phyloP scores from a whole-genome alignment of 176 grass and related monocot genomes.

The Carex parvula region DNA sequence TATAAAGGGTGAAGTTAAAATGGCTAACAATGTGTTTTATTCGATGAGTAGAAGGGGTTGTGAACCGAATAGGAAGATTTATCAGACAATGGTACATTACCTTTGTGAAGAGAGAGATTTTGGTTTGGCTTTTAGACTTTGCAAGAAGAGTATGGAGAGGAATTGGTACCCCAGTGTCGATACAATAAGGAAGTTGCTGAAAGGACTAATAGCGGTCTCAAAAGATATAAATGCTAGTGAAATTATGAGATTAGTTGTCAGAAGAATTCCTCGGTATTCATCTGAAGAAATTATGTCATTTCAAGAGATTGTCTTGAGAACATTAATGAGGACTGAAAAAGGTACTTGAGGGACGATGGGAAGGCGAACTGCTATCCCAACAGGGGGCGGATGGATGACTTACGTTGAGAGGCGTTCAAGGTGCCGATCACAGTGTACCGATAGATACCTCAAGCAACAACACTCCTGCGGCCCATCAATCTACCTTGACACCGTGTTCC shows the following conservation, averaged over 20 bases:
- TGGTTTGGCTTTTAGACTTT: slow-evolving; percentile 65
- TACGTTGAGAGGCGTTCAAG: too few species aligned
- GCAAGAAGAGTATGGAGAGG: slow-evolving; percentile 77
- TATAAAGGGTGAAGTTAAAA: slow-evolving; percentile 66
- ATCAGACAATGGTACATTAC: slow-evolving; percentile 98
- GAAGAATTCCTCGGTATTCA: slow-evolving; percentile 56
- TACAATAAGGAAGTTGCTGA: slow-evolving; percentile 52
- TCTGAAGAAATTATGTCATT: slow-evolving; percentile 47
- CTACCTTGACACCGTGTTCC: too few species aligned
- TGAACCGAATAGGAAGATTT: slow-evolving; percentile 68
- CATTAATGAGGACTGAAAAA: too few species aligned
- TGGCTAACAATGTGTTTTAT: slow-evolving; percentile 69
- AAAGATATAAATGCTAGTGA: slow-evolving; percentile 61
- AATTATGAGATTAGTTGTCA: slow-evolving; percentile 63
- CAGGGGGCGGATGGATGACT: too few species aligned
- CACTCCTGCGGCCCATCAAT: too few species aligned
- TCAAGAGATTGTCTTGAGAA: slow-evolving; percentile 40
- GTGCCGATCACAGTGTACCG: too few species aligned
- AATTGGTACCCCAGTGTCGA: slow-evolving; percentile 68
- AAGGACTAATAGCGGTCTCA: slow-evolving; percentile 64
- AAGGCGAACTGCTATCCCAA: too few species aligned
- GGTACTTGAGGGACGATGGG: too few species aligned
- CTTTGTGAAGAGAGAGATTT: slow-evolving; percentile 68
- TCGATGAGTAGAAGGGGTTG: slow-evolving; percentile 70
- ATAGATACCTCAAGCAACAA: too few species aligned